phyloP scores from a whole-genome alignment of 305 asterid species.

The Solanum aculeatissimum region DNA sequence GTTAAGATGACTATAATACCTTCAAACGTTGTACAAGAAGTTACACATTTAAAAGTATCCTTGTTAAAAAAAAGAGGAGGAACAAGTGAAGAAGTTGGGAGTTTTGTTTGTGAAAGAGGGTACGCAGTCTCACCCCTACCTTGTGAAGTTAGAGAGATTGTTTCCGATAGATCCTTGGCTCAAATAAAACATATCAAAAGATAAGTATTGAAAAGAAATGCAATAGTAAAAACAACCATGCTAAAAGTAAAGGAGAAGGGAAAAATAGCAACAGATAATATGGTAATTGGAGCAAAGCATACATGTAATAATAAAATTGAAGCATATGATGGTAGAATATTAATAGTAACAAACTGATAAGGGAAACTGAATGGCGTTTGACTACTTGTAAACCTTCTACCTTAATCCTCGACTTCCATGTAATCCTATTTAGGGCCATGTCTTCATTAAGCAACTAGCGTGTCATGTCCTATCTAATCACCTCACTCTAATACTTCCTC shows the following conservation, averaged over 20 bases:
- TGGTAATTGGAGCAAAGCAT: not conserved
- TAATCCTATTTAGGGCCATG: no score
- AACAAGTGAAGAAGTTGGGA: not conserved
- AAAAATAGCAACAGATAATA: not conserved
- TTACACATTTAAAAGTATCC: not conserved
- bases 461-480: no score
- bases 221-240: not conserved
- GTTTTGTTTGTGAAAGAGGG: not conserved
- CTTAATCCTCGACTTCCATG: no score
- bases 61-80: not conserved
- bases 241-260: not conserved
- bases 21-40: not conserved
- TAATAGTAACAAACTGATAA: no score
- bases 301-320: not conserved
- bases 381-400: no score
- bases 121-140: not conserved
- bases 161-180: not conserved
- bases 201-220: not conserved
- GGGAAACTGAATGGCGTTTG: no score
- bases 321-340: no score
- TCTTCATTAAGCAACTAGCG: no score
- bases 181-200: not conserved
- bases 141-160: no score
- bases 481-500: no score
- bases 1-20: not conserved